These are phyloP conservation scores for Juncus effusus DNA, from an alignment of 176 grass and related monocot species.

Conservation along the genomic window DNA sequence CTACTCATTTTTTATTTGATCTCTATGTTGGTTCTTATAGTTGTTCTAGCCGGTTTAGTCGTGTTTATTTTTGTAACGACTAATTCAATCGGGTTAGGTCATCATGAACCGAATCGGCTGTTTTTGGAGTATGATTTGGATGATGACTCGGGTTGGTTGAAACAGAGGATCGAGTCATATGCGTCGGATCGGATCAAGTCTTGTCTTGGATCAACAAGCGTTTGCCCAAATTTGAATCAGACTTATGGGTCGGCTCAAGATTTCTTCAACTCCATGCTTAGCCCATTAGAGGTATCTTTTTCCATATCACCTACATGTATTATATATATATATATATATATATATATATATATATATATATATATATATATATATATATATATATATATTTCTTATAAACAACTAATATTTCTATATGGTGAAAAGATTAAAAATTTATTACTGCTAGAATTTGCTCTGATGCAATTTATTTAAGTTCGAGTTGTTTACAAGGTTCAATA, in stretches of 20 bases:
- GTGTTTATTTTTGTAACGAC: slow-evolving; percentile 62
- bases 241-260: slow-evolving; percentile 52
- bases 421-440: too few relatives aligned
- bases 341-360: too few relatives aligned
- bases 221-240: slow-evolving; percentile 64
- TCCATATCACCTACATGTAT: background rate
- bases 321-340: too few relatives aligned
- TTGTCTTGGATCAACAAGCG: slow-evolving; percentile 51
- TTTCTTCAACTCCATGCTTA: slow-evolving; percentile 49
- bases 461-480: too few relatives aligned
- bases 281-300: slow-evolving; percentile 34
- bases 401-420: too few relatives aligned
- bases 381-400: background rate
- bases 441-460: too few relatives aligned
- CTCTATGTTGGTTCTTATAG: slow-evolving; percentile 54
- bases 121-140: slow-evolving; percentile 78
- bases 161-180: slow-evolving; percentile 34
- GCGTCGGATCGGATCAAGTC: slow-evolving; percentile 64
- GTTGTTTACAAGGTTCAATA: background rate
- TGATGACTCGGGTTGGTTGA: slow-evolving; percentile 63
- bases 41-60: slow-evolving; percentile 40
- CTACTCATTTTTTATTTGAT: slow-evolving; percentile 68
- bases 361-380: too few relatives aligned
- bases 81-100: slow-evolving; percentile 18
- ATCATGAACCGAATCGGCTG: slow-evolving; percentile 36